Base-by-base conservation (phyloP, 1,284 basidiomycete genomes). In the Boletus sp. region DNA sequence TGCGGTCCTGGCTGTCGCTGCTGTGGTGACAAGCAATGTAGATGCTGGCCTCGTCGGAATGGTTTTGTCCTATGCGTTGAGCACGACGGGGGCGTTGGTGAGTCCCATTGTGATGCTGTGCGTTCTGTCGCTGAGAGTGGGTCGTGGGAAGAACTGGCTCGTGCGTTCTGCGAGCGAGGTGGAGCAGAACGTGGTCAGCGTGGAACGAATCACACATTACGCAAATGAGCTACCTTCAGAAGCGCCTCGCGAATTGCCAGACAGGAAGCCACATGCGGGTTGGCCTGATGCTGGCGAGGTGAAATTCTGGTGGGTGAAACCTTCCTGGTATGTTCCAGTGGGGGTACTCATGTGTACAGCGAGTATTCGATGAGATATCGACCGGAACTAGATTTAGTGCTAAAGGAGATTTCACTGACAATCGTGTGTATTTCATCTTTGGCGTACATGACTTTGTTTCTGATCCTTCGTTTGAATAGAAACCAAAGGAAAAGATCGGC, bases 41-140 rank as follows among this genome's bases (percentile, higher is more conserved):
- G 89, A 96, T 66, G 89, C 92, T 1, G 94, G 93, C 0, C 71
- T 95, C 22, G 89, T 96, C 32, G 94, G 94, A n/a, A 75, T 97
- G 53, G 86, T 95, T 44, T 74, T 96, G 59, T 87, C 84, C 2
- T 94, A 94, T 67, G 88, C 90, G 2, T 71, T 96, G 65, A 88
- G 80, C 53, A 85, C 87, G 8, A 91, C 89, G 1, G 81, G 82
- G 20, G 78, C 84, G 17, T 58, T 89, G 69, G 84, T 86, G 52
- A 55, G 77, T 57, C n/a, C 20, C 17, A n/a, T 23, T 14, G 0
- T 3, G 5, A n/a, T 7, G 10, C 4, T 26, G 0, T 4, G 5
- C 16, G 8, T 25, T 20, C 17, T 44, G 29, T 54, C 5, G 29
- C 38, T 57, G 40, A 60, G 41, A 2, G 8, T 7, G 38, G 13